phyloP scores from a whole-genome alignment of 176 grass and related monocot species.

The Cenchrus fungigraminus region DNA sequence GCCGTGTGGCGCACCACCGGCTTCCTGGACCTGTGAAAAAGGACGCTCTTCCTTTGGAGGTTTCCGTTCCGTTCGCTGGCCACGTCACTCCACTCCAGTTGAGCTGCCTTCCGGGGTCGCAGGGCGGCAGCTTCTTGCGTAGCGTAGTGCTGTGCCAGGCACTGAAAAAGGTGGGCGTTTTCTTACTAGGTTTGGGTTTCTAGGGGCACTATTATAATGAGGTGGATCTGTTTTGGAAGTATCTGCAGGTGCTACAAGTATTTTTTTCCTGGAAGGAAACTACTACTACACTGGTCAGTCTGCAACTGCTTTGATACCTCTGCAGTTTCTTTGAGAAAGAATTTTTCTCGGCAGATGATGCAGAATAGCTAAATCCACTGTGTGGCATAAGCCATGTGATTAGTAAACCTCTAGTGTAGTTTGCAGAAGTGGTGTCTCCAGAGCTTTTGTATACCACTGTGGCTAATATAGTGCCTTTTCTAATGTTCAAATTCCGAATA shows the following conservation, averaged over 20 bases:
- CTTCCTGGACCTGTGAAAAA: constrained; percentile 81
- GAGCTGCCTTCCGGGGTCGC: neutral
- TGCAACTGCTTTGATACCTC: constrained; percentile 3
- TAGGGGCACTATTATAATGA: constrained; percentile 20
- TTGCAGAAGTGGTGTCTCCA: neutral
- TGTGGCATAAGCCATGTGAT: neutral
- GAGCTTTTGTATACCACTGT: neutral
- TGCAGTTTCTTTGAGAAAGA: neutral
- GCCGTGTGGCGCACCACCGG: constrained; percentile 82
- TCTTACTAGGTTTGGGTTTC: constrained; percentile 9
- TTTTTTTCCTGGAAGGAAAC: constrained; percentile 23
- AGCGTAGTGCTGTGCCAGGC: neutral
- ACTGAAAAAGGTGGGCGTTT: constrained; percentile 25
- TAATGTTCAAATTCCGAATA: neutral
- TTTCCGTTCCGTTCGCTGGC: neutral
- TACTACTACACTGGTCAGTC: neutral
- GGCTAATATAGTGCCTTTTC: neutral
- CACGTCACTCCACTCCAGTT: constrained; percentile 2
- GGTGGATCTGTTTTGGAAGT: constrained; percentile 10
- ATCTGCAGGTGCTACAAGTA: constrained; percentile 7
- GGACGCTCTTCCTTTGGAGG: constrained; percentile 50
- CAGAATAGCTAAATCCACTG: neutral
- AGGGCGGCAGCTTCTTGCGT: neutral
- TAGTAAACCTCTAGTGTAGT: neutral
- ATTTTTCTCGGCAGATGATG: neutral